A percentile compares a stretch with the other conserved stretches of the same genome.
Evolutionary conservation across 805 yeast species (phyloP).

Genomic region (Ogataea thermomethanolica): DNA sequence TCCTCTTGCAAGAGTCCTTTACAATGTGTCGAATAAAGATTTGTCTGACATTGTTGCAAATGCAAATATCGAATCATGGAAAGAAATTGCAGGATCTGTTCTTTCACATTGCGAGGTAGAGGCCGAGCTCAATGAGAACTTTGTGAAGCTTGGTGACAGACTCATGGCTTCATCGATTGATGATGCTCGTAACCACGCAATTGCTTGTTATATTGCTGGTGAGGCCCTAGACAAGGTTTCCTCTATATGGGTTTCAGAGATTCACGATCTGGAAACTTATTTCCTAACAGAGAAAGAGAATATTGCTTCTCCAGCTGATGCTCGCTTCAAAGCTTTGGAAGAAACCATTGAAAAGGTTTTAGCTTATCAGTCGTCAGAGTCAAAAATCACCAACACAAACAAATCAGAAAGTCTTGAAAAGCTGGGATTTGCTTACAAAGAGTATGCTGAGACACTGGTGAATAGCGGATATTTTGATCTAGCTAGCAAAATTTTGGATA

Average conservation of each 20-base stretch:
- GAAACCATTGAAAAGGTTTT: constrained; percentile 82
- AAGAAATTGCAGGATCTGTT: constrained; percentile 68
- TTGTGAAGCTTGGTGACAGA: constrained; percentile 75
- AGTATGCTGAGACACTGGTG: constrained; percentile 76
- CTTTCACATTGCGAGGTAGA: constrained; percentile 49
- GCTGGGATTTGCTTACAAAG: constrained; percentile 63
- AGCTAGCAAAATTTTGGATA: constrained; percentile 64
- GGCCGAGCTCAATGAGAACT: constrained; percentile 49
- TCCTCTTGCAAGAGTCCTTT: constrained; percentile 69
- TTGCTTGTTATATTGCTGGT: constrained; percentile 76
- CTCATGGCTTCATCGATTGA: constrained; percentile 42
- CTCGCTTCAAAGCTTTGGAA: constrained; percentile 77
- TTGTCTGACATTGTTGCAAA: constrained; percentile 71
- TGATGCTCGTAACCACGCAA: constrained; percentile 64
- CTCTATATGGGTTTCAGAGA: constrained; percentile 78
- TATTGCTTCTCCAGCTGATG: constrained; percentile 65
- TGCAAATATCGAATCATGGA: constrained; percentile 80
- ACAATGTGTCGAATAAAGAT: constrained; percentile 52
- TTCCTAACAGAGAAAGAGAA: constrained; percentile 46
- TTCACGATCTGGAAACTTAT: constrained; percentile 39
- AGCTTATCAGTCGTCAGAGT: constrained; percentile 56
- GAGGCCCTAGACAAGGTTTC: constrained; percentile 76
- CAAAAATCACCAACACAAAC: constrained; percentile 33
- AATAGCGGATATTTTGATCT: constrained; percentile 80
- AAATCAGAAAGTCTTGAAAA: constrained; percentile 42